A percentile compares a stretch with the other conserved stretches of the same genome.
phyloP scores from a whole-genome alignment of 345 rosid genomes.

The Kandelia obovata region DNA sequence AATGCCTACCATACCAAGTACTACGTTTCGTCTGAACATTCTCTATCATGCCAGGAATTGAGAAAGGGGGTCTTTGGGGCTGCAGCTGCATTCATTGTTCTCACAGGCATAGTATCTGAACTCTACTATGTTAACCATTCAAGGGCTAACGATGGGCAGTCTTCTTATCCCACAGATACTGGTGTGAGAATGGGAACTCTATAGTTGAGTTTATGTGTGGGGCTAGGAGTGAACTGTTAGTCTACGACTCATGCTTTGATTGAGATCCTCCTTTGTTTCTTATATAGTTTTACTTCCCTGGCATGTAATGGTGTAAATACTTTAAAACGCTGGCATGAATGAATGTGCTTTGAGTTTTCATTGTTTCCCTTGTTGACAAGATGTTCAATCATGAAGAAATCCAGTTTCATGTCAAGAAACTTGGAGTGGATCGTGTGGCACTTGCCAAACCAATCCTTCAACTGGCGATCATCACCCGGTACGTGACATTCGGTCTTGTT shows the following conservation, averaged over 20 bases:
- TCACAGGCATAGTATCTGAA: slow-evolving; percentile 74
- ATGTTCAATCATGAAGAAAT: too few relatives aligned
- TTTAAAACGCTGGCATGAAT: too few relatives aligned
- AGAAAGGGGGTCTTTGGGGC: slow-evolving; percentile 87
- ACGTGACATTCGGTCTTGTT: too few relatives aligned
- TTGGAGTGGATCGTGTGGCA: too few relatives aligned
- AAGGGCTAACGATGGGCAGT: slow-evolving; percentile 39
- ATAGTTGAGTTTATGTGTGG: slow-evolving; percentile 21
- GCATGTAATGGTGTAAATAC: background rate
- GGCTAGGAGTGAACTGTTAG: background rate
- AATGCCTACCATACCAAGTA: slow-evolving; percentile 88
- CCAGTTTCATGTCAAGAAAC: too few relatives aligned
- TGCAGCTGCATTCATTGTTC: slow-evolving; percentile 78
- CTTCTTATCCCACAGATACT: slow-evolving; percentile 40
- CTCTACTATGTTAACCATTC: slow-evolving; percentile 71
- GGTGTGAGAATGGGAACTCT: slow-evolving; percentile 78
- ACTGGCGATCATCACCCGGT: too few relatives aligned
- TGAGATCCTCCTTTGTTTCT: too few relatives aligned
- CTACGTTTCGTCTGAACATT: slow-evolving; percentile 18
- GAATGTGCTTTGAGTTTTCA: too few relatives aligned
- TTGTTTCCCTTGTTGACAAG: too few relatives aligned
- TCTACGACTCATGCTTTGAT: background rate
- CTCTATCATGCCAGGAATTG: slow-evolving; percentile 49
- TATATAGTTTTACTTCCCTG: slow-evolving; percentile 5
- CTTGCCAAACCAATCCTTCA: too few relatives aligned